These are phyloP conservation scores for Micromonas commoda DNA, from an alignment of 139 green algal genomes.

Conservation along the genomic window DNA sequence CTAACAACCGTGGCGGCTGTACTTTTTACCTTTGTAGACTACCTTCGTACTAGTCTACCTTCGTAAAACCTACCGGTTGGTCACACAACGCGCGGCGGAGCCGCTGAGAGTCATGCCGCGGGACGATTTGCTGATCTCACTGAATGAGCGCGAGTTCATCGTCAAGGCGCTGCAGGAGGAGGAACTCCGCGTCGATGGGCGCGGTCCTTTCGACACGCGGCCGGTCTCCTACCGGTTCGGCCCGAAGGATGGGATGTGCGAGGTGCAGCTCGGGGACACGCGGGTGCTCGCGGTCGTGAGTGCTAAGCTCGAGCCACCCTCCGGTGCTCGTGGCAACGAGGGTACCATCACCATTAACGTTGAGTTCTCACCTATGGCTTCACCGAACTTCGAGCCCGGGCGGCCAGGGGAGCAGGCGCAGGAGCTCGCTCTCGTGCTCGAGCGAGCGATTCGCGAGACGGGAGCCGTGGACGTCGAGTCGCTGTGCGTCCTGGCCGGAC, in stretches of 20 bases:
- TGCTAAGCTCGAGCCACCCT: constrained; percentile 46
- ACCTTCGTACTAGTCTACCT: too few relatives aligned
- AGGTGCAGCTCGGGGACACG: constrained; percentile 64
- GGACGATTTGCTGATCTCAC: constrained; percentile 49
- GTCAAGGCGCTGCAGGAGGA: constrained; percentile 47
- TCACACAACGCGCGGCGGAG: too few relatives aligned
- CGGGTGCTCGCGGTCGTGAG: constrained; percentile 56
- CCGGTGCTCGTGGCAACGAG: constrained; percentile 60
- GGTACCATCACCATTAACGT: constrained; percentile 71
- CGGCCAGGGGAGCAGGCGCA: constrained; percentile 43
- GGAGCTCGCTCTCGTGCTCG: constrained; percentile 66
- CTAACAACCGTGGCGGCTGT: too few relatives aligned
- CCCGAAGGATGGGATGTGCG: constrained; percentile 51
- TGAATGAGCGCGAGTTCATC: constrained; percentile 69
- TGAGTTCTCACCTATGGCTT: constrained; percentile 71
- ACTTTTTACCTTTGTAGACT: too few relatives aligned
- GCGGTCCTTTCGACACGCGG: constrained; percentile 35
- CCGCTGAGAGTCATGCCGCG: too few relatives aligned
- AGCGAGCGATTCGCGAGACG: constrained; percentile 61
- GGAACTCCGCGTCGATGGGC: constrained; percentile 33
- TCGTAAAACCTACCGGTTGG: too few relatives aligned
- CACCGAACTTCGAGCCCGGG: constrained; percentile 56
- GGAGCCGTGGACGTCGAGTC: constrained; percentile 77
- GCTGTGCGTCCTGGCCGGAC: constrained; percentile 72
- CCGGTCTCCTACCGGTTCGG: constrained; percentile 18